Conservation (phyloP, 371 early-diverging fungal genomes). For the Mucor irregularis region DNA sequence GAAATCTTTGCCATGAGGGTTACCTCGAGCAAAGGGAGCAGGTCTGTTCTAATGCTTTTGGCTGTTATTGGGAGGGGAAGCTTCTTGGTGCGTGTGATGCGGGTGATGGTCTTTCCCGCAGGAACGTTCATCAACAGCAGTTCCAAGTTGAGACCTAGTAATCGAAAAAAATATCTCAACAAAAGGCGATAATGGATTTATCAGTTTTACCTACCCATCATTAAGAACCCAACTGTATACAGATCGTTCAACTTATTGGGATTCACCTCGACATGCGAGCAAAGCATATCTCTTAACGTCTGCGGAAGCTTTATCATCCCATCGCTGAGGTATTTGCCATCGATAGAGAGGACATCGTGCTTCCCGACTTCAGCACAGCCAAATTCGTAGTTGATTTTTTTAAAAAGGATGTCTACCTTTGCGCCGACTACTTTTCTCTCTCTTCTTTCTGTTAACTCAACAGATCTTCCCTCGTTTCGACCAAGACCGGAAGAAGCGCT, state of each 20-base stretch:
- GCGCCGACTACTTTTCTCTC: constrained; percentile 14
- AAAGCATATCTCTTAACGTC: constrained; percentile 17
- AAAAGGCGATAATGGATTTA: constrained; percentile 9
- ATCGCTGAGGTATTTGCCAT: constrained; percentile 13
- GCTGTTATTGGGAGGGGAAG: not conserved
- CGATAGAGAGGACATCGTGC: constrained; percentile 12
- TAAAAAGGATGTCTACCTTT: constrained; percentile 15
- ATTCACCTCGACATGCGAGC: not conserved
- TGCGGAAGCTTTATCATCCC: constrained; percentile 15
- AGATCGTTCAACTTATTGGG: constrained; percentile 5
- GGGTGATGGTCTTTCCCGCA: constrained; percentile 1
- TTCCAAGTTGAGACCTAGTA: constrained; percentile 5
- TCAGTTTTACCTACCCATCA: constrained; percentile 18
- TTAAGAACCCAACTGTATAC: constrained; percentile 8
- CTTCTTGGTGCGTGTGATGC: constrained; percentile 3
- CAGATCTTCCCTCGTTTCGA: constrained; percentile 12
- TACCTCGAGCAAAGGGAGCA: constrained; percentile 10
- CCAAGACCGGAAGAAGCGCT: constrained; percentile 9
- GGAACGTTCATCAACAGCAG: constrained; percentile 13
- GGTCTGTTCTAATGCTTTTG: constrained; percentile 4
- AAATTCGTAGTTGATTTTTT: constrained; percentile 8
- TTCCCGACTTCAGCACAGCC: constrained; percentile 17
- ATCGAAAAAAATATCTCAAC: constrained; percentile 11
- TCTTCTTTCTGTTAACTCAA: constrained; percentile 14
- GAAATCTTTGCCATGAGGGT: not conserved